Evolutionary conservation across 352 stramenopile genomes (phyloP).

Genomic region (Phytophthora europaea): DNA sequence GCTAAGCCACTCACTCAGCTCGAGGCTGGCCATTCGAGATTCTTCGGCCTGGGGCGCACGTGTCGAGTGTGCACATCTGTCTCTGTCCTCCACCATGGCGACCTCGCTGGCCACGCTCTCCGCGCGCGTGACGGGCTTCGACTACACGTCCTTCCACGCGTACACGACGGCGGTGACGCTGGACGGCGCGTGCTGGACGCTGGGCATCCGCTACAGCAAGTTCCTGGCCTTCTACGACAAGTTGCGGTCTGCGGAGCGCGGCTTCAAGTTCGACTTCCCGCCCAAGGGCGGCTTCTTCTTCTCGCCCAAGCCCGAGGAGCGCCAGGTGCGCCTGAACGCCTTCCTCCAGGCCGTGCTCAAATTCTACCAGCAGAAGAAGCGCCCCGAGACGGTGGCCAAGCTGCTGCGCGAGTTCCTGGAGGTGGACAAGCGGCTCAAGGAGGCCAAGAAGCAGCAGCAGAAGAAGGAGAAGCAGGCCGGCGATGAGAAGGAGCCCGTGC

Average conservation of each 20-base stretch:
- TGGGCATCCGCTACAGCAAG: slow-evolving; percentile 73
- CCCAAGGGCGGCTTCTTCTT: slow-evolving; percentile 76
- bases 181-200: slow-evolving; percentile 34
- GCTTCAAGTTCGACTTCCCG: slow-evolving; percentile 74
- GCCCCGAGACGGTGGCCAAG: slow-evolving; percentile 37
- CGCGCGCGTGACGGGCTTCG: slow-evolving; percentile 57
- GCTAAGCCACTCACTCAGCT: slow-evolving; percentile 7
- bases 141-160: slow-evolving; percentile 45
- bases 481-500: slow-evolving; percentile 38
- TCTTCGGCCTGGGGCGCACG: slow-evolving; percentile 30
- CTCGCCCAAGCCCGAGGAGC: slow-evolving; percentile 60
- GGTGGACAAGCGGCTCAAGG: slow-evolving; percentile 41
- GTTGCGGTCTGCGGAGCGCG: slow-evolving; percentile 43
- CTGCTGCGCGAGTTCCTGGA: slow-evolving; percentile 63
- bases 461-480: slow-evolving; percentile 35
- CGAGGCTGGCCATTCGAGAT: slow-evolving; percentile 40
- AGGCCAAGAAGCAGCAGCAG: slow-evolving; percentile 18
- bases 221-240: slow-evolving; percentile 62
- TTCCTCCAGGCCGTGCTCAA: slow-evolving; percentile 60
- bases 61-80: background rate
- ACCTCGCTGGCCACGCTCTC: slow-evolving; percentile 42
- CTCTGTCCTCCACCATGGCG: slow-evolving; percentile 8
- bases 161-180: slow-evolving; percentile 61
- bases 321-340: slow-evolving; percentile 60
- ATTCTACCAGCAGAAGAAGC: slow-evolving; percentile 45